A percentile compares a stretch with the other conserved stretches of the same genome.
phyloP scores from a whole-genome alignment of 2,329 filamentous ascomycete genomes.

The Ascochyta rabiei region DNA sequence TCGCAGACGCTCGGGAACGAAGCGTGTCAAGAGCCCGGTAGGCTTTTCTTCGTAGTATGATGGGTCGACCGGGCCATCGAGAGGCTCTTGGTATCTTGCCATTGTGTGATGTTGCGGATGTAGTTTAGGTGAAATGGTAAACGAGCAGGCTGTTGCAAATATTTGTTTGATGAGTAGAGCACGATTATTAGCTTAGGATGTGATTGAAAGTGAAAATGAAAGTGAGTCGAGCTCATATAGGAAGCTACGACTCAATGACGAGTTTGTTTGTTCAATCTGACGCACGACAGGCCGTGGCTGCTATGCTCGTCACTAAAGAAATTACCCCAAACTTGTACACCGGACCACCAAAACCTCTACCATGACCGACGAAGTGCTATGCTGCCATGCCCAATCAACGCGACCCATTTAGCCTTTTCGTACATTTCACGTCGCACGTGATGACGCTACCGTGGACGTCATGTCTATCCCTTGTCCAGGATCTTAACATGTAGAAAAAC shows the following conservation, averaged over 20 bases:
- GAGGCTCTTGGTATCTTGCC: slow-evolving; percentile 17
- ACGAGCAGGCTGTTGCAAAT: no score
- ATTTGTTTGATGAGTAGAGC: not conserved
- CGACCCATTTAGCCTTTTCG: not conserved
- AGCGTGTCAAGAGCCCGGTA: slow-evolving; percentile 41
- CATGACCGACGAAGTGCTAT: not conserved
- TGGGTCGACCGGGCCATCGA: slow-evolving; percentile 19
- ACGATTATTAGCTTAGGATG: not conserved
- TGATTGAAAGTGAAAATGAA: not conserved
- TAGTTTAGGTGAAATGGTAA: not conserved
- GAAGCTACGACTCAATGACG: not conserved
- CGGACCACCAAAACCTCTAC: no score
- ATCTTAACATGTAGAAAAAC: not conserved
- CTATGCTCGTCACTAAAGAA: slow-evolving; percentile 3
- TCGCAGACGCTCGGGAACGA: slow-evolving; percentile 34
- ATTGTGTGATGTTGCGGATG: slow-evolving; percentile 1
- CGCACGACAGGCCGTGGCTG: not conserved
- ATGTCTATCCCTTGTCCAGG: slow-evolving; percentile 2
- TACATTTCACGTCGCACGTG: slow-evolving; percentile 7
- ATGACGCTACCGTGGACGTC: slow-evolving; percentile 7
- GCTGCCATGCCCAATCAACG: not conserved
- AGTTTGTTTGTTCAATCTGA: not conserved
- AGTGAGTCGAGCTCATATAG: slow-evolving; percentile 2
- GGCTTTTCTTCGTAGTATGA: slow-evolving; percentile 22
- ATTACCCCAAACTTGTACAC: not conserved